These are phyloP conservation scores for Musa schizocarpa DNA, from an alignment of 176 grass and related monocot genomes.

Conservation along the genomic window DNA sequence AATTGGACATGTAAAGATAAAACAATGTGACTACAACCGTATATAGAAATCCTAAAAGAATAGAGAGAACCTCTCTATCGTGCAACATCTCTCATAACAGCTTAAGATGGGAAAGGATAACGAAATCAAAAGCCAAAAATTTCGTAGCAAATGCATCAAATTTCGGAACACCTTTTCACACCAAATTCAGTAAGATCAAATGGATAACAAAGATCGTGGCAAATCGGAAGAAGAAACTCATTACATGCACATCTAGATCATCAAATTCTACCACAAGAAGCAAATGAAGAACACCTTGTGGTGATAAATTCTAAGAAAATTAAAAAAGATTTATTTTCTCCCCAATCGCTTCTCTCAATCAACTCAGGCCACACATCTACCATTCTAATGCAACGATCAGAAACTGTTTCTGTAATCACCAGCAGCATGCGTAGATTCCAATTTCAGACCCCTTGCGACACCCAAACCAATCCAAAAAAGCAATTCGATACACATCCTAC, in stretches of 20 bases:
- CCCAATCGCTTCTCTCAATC: neutral
- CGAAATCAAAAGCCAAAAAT: neutral
- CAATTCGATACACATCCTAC: neutral
- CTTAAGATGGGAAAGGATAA: neutral
- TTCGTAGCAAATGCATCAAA: neutral
- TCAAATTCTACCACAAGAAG: neutral
- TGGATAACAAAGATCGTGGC: too few species aligned
- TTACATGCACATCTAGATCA: neutral
- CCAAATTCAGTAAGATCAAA: neutral
- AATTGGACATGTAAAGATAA: neutral
- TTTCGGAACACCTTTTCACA: neutral
- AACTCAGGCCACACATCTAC: neutral
- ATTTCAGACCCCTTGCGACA: neutral
- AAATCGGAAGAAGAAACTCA: too few species aligned
- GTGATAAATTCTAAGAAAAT: neutral
- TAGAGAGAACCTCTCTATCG: neutral
- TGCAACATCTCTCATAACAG: neutral
- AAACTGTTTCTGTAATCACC: neutral
- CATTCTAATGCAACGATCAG: neutral
- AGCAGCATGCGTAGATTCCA: neutral
- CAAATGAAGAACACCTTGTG: neutral
- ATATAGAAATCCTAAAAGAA: neutral
- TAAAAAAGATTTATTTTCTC: neutral
- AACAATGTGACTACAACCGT: neutral
- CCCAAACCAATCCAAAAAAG: neutral